Evolutionary conservation across 1,139 yeast species (phyloP).

Genomic region (Candida glucosophila): DNA sequence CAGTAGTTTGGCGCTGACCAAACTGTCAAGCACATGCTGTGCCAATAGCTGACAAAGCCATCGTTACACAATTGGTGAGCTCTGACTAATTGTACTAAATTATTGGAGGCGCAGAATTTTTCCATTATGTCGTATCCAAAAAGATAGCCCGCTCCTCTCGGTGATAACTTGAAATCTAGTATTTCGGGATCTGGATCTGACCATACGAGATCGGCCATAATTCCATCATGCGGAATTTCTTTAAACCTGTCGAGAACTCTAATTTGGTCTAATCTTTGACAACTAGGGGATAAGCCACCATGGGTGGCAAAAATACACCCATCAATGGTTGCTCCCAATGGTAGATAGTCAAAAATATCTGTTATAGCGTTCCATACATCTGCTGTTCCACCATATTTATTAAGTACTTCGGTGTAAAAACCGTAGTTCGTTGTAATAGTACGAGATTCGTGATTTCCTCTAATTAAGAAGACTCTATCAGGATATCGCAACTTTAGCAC

Average conservation of each 20-base stretch:
- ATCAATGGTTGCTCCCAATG: conserved; percentile 89
- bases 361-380: conserved; percentile 86
- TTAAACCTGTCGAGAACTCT: conserved; percentile 80
- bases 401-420: conserved; percentile 86
- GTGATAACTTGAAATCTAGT: conserved; percentile 77
- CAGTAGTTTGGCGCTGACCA: conserved; percentile 99
- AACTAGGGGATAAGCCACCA: conserved; percentile 92
- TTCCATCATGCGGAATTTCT: conserved; percentile 97
- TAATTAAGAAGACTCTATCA: conserved; percentile 61
- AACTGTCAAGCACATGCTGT: conserved; percentile 85
- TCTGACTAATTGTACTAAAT: conserved; percentile 71
- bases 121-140: conserved; percentile 89
- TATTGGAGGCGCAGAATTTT: conserved; percentile 72
- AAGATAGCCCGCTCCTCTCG: conserved; percentile 96
- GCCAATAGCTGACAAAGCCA: conserved; percentile 88
- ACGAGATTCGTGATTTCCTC: conserved; percentile 95
- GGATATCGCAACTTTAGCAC: conserved; percentile 85
- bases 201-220: conserved; percentile 99
- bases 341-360: conserved; percentile 85
- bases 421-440: conserved; percentile 97
- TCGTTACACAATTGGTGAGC: conserved; percentile 97
- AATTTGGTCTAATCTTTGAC: conserved; percentile 88
- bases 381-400: conserved; percentile 72
- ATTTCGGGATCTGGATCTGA: conserved; percentile 92
- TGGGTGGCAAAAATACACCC: conserved; percentile 91